Evolutionary conservation across 2,329 filamentous ascomycete species (phyloP), one percentile per base, ranked within the genome.

Genomic region (Juglanconis oblonga): DNA sequence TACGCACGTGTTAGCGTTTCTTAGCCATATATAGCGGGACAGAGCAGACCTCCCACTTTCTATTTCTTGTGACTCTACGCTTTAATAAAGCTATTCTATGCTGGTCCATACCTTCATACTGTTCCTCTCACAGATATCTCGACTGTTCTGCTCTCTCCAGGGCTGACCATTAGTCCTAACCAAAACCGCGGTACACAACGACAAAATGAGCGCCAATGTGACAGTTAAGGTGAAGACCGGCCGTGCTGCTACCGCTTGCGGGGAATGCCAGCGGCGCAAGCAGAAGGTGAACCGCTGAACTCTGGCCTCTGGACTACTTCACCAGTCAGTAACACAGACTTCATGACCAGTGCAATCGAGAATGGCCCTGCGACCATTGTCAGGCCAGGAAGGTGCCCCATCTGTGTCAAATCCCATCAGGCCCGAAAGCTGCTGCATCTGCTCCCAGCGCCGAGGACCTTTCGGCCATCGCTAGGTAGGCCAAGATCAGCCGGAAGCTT

Each of bases 341-440:
- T 24, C 24, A 24, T 24, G 14, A 53, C 10, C 31, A 54, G 77
- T 81, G 79, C 64, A 79, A 74, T 62, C 74, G 77, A 38, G 71
- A 78, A 67, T 81, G 79, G 74, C 79, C 78, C 2, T 81, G 79
- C 65, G 79, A 79, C 62, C 77, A 80, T 63, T 82, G 78, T 64
- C 73, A 76, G 62, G 68, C 74, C 33, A 71, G 79, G 64, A 76
- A 75, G 58, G 76, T 81, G 2, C 73, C 79, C 32, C 79, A 81
- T 69, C 67, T 79, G 4, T 81, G 78, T 66, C 74, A 76, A 58
- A 80, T 79, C 64, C 65, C 68, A 4, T 9, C 17, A 24, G 17
- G 17, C 1, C 66, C 67, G 29, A 77, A 73, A 57, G 73, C 70
- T 9, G 48, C 50, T 8, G 44, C 48, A 11, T 7, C 4, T n/a